phyloP scores from a whole-genome alignment of 495 filamentous ascomycete species.

The Umbilicaria muhlenbergii region DNA sequence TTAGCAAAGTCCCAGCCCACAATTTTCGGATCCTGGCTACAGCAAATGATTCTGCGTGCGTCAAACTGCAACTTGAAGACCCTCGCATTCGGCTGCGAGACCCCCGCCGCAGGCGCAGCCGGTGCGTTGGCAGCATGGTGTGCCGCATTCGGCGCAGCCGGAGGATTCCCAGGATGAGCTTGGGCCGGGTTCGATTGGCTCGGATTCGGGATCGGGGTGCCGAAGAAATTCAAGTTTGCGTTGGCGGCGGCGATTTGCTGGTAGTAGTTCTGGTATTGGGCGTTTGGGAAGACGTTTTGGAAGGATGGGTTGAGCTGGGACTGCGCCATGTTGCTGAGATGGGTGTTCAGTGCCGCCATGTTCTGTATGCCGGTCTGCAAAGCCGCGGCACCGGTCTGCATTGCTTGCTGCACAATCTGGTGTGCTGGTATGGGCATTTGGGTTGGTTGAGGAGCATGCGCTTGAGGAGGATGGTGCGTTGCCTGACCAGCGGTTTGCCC shows the following conservation, averaged over 20 bases:
- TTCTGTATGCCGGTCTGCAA: too few species aligned
- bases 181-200: too few species aligned
- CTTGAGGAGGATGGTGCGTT: not conserved
- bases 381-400: not conserved
- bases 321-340: not conserved
- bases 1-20: conserved; percentile 97
- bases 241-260: too few species aligned
- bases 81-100: conserved; percentile 36
- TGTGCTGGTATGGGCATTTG: conserved; percentile 3
- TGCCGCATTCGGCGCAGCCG: too few species aligned
- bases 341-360: not conserved
- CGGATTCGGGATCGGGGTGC: too few species aligned
- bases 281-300: not conserved
- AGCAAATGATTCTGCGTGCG: conserved; percentile 83
- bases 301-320: conserved; percentile 6
- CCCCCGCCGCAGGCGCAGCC: not conserved
- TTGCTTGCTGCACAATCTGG: conserved; percentile 8
- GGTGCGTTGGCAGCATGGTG: too few species aligned
- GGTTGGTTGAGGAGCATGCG: not conserved
- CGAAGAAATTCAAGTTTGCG: too few species aligned
- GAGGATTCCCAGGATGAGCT: too few species aligned
- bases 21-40: conserved; percentile 76
- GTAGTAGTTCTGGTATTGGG: not conserved
- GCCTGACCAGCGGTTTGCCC: not conserved
- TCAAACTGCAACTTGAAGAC: conserved; percentile 99